Conservation (phyloP, 2,329 filamentous ascomycete species). For the Leptographium galeiforme region DNA sequence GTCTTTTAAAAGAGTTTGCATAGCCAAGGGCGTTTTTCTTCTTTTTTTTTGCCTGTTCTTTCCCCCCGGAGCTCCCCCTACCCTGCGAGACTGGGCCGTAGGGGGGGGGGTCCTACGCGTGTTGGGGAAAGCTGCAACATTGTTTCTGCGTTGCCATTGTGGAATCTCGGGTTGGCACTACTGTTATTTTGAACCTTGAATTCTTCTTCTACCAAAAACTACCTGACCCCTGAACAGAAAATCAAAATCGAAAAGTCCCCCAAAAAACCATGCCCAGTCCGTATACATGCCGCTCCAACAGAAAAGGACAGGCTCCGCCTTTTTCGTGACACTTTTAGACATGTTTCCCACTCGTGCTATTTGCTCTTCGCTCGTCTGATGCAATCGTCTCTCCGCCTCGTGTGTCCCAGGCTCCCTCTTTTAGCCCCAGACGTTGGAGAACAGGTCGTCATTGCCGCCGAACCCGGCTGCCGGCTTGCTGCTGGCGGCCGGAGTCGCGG, state of each 20-base stretch:
- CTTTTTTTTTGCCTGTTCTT: not conserved
- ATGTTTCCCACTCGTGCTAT: not conserved
- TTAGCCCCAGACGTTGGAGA: constrained; percentile 90
- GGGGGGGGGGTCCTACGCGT: not conserved
- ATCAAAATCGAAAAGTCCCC: not conserved
- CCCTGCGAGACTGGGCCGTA: no score
- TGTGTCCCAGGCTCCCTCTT: no score
- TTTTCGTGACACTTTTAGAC: not conserved
- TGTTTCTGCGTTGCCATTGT: not conserved
- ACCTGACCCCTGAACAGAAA: not conserved
- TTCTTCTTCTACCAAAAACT: not conserved
- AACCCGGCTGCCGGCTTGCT: constrained; percentile 43
- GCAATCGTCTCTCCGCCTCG: not conserved
- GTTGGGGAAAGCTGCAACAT: not conserved
- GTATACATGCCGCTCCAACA: not conserved
- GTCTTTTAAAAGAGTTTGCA: not conserved
- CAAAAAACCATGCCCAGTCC: not conserved
- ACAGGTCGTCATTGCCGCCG: constrained; percentile 70
- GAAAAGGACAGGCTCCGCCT: not conserved
- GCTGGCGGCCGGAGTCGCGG: constrained; percentile 21
- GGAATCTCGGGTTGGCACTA: not conserved
- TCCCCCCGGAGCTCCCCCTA: not conserved
- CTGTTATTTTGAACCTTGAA: not conserved
- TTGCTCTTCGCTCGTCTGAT: not conserved
- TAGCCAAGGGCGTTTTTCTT: constrained; percentile 4